A percentile compares a stretch with the other conserved stretches of the same genome.
phyloP scores from a whole-genome alignment of 2,329 filamentous ascomycete genomes.

The Botryosphaeria dothidea region DNA sequence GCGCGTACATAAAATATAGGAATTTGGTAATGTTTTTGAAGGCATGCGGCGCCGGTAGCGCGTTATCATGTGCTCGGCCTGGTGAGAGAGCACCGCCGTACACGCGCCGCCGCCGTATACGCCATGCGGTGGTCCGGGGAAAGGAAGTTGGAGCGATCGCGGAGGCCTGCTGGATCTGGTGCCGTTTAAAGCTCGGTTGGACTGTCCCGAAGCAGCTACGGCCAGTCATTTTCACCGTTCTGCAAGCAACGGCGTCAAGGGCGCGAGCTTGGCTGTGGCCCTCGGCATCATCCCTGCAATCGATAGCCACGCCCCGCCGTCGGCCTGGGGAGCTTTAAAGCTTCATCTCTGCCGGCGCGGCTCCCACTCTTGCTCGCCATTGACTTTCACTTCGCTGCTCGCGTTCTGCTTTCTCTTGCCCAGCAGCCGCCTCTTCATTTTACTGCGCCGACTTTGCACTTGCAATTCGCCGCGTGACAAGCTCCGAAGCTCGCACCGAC shows the following conservation, averaged over 20 bases:
- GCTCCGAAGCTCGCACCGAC: constrained; percentile 1
- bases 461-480: background rate
- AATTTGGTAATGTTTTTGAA: constrained; percentile 19
- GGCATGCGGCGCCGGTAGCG: background rate
- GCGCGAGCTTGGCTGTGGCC: constrained; percentile 14
- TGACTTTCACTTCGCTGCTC: background rate
- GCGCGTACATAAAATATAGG: background rate
- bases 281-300: constrained; percentile 11
- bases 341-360: background rate
- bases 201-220: constrained; percentile 2
- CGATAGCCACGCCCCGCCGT: constrained; percentile 14
- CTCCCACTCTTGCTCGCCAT: constrained; percentile 15
- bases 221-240: background rate
- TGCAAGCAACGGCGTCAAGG: constrained; percentile 19
- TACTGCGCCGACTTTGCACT: background rate
- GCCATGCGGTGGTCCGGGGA: background rate
- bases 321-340: constrained; percentile 15
- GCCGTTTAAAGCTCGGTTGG: constrained; percentile 5
- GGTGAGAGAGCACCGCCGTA: background rate
- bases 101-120: constrained; percentile 12
- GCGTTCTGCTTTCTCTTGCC: background rate
- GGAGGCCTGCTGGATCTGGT: constrained; percentile 11
- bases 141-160: constrained; percentile 1
- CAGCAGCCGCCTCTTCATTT: background rate
- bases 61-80: constrained; percentile 3